These are phyloP conservation scores for Monilinia polystroma DNA, from an alignment of 2,329 filamentous ascomycete genomes.

Conservation along the genomic window DNA sequence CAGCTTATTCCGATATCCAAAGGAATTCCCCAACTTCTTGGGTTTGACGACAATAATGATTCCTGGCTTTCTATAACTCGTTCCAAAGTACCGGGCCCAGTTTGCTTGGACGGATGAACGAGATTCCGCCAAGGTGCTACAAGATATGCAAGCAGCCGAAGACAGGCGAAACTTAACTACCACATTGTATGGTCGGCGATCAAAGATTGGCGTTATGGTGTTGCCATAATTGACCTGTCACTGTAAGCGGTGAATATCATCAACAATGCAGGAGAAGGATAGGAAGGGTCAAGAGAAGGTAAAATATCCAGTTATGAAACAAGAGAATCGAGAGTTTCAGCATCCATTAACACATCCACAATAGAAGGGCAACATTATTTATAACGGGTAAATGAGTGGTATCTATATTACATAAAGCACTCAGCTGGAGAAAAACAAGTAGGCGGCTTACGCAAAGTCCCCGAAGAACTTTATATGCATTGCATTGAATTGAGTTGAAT, in stretches of 20 bases:
- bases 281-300: background rate
- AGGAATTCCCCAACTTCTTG: background rate
- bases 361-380: slow-evolving; percentile 11
- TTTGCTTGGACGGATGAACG: slow-evolving; percentile 17
- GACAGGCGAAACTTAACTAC: slow-evolving; percentile 4
- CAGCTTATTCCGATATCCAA: slow-evolving; percentile 13
- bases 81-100: slow-evolving; percentile 13
- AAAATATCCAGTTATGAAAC: background rate
- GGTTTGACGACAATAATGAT: slow-evolving; percentile 17
- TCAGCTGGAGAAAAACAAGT: background rate
- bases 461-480: slow-evolving; percentile 14
- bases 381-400: background rate
- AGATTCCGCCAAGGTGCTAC: slow-evolving; percentile 15
- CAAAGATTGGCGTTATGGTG: slow-evolving; percentile 15
- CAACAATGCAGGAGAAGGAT: slow-evolving; percentile 5
- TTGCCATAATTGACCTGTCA: background rate
- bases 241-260: background rate
- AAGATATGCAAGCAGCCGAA: slow-evolving; percentile 20
- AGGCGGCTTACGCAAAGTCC: slow-evolving; percentile 12
- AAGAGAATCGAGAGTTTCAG: background rate
- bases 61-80: slow-evolving; percentile 11
- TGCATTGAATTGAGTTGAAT: slow-evolving; percentile 9
- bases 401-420: background rate
- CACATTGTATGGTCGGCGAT: slow-evolving; percentile 21
- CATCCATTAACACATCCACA: background rate